These are phyloP conservation scores for Barnettozyma siamensis DNA, from an alignment of 805 yeast genomes.

Conservation along the genomic window DNA sequence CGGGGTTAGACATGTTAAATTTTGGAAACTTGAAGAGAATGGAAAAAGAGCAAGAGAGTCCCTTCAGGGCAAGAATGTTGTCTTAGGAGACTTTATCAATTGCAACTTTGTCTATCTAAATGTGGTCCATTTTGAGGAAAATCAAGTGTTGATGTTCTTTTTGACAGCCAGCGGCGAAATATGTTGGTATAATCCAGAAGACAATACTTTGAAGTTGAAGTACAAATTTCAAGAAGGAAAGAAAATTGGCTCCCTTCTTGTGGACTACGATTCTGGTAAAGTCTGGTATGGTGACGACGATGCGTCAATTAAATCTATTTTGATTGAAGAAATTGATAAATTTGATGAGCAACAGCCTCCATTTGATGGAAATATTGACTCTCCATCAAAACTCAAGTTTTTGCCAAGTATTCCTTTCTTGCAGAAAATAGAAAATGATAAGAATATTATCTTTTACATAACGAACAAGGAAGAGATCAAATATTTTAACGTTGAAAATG, in stretches of 20 bases:
- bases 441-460: conserved; percentile 28
- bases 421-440: conserved; percentile 17
- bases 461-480: conserved; percentile 34
- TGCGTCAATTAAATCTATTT: conserved; percentile 9
- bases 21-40: conserved; percentile 46
- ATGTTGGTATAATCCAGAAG: conserved; percentile 14
- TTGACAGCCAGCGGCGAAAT: conserved; percentile 24
- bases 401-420: conserved; percentile 19
- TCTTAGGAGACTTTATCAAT: conserved; percentile 44
- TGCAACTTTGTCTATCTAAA: conserved; percentile 40
- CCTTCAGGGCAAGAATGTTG: conserved; percentile 54
- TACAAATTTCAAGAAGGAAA: conserved; percentile 8
- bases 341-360: conserved; percentile 20
- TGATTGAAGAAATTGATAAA: conserved; percentile 21
- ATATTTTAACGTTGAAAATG: conserved; percentile 20
- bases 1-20: conserved; percentile 56
- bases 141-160: conserved; percentile 18
- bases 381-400: conserved; percentile 23
- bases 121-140: conserved; percentile 19
- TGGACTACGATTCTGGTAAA: conserved; percentile 14
- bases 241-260: conserved; percentile 17
- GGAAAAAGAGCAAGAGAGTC: conserved; percentile 22
- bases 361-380: conserved; percentile 29
- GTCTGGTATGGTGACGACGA: conserved; percentile 28
- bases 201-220: conserved; percentile 14